Evolutionary conservation across 108 stramenopile genomes (phyloP), one percentile per base, ranked within the genome.

Genomic region (Cylindrotheca fusiformis): DNA sequence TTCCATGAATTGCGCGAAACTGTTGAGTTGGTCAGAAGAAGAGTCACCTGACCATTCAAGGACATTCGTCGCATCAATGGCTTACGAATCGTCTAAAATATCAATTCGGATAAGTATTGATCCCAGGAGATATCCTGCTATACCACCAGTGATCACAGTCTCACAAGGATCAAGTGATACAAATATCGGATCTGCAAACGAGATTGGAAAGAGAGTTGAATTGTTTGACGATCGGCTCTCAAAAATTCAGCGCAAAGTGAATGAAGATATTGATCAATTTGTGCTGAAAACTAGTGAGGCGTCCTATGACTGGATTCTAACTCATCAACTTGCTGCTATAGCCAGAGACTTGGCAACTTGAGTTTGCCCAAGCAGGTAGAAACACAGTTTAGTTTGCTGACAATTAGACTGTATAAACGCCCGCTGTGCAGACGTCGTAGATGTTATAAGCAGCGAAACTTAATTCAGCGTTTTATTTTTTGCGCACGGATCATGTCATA

Each of bases 291-390:
- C 70, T 12, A 74, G 76, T 19, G 84, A 89, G 61, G 41, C 69
- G 3, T 78, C 81, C 2, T 90, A 69, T 68, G 83, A 90, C 50
- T 90, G 88, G 88, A 79, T 90, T 52, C 48, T 90, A 51, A 66
- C 69, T 0, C 78, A 90, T 52, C 88, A 90, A 55, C 60, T 90
- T 6, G 20, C 29, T n/a, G 45, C 59, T 33, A 56, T 70, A 32
- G 69, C 54, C 22, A 24, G n/a, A n/a, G n/a, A n/a, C n/a, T n/a
- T n/a, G n/a, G n/a, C n/a, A n/a, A n/a, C n/a, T n/a, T n/a, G n/a
- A n/a, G n/a, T n/a, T n/a, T n/a, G n/a, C n/a, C n/a, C n/a, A n/a
- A n/a, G n/a, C n/a, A n/a, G n/a, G n/a, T n/a, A n/a, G n/a, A n/a
- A n/a, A n/a, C n/a, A n/a, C n/a, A n/a, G n/a, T n/a, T n/a, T n/a